Evolutionary conservation across 176 grass and related monocot species (phyloP).

Genomic region (Bolboschoenus planiculmis): DNA sequence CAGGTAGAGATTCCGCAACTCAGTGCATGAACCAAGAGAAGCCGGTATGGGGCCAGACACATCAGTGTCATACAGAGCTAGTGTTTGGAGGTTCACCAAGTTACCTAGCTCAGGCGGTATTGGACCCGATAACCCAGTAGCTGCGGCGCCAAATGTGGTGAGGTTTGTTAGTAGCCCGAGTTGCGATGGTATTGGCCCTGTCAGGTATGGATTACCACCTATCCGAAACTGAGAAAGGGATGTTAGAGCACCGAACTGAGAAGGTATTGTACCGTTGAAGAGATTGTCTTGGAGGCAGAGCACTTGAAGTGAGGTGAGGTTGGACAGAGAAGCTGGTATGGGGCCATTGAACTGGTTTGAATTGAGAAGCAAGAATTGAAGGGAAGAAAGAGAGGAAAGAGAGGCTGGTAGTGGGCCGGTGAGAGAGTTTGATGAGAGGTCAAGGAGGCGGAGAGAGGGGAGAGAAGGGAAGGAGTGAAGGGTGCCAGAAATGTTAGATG

Average conservation of each 20-base stretch:
- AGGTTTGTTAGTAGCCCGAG: conserved; percentile 83
- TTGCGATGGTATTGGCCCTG: conserved; percentile 45
- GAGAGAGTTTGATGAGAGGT: conserved; percentile 90
- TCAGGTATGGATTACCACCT: conserved; percentile 62
- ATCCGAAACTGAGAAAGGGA: conserved; percentile 83
- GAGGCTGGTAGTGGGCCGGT: conserved; percentile 40
- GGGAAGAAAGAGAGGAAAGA: conserved; percentile 47
- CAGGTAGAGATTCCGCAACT: conserved; percentile 79
- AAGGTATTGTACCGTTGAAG: conserved; percentile 77
- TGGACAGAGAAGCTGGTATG: conserved; percentile 65
- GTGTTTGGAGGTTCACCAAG: conserved; percentile 73
- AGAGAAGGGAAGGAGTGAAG: conserved; percentile 54
- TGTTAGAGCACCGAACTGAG: conserved; percentile 56
- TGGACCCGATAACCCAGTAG: conserved; percentile 64
- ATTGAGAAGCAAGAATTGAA: conserved; percentile 87
- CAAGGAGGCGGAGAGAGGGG: conserved; percentile 57
- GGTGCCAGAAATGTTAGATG: conserved; percentile 66
- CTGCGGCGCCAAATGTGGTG: conserved; percentile 81
- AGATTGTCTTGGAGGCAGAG: conserved; percentile 96
- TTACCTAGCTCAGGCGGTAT: conserved; percentile 72
- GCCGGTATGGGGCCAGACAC: conserved; percentile 61
- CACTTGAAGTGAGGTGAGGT: conserved; percentile 64
- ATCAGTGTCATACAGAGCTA: conserved; percentile 68
- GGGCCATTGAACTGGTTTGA: conserved; percentile 58
- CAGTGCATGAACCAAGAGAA: conserved; percentile 53